phyloP scores from a whole-genome alignment of 768 basidiomycete species.

The Russula sp. region DNA sequence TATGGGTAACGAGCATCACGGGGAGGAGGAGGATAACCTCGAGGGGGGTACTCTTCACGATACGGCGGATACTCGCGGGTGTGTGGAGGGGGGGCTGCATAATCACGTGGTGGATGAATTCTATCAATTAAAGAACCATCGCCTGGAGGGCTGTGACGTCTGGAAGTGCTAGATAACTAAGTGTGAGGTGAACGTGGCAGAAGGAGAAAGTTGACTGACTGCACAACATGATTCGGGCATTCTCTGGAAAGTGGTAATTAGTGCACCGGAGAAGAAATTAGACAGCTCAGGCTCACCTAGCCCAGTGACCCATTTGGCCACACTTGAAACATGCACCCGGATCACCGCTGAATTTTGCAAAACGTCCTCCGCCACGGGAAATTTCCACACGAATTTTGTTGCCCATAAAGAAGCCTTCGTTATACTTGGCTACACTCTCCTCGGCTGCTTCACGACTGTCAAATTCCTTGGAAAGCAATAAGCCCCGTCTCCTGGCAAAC shows the following conservation, averaged over 20 bases:
- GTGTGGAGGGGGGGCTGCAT: constrained; percentile 36
- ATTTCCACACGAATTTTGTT: constrained; percentile 86
- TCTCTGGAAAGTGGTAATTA: constrained; percentile 41
- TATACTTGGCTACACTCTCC: constrained; percentile 80
- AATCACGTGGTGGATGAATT: constrained; percentile 46
- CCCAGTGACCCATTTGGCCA: constrained; percentile 83
- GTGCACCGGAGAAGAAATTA: constrained; percentile 2
- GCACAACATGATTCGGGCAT: constrained; percentile 50
- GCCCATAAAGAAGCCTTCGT: constrained; percentile 88
- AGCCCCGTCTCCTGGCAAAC: not conserved
- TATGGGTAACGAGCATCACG: constrained; percentile 56
- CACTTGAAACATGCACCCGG: constrained; percentile 87
- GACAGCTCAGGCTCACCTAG: constrained; percentile 47
- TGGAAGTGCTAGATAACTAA: constrained; percentile 33
- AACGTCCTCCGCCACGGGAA: constrained; percentile 76
- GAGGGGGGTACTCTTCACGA: constrained; percentile 48
- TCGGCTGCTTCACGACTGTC: constrained; percentile 74
- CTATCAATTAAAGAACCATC: constrained; percentile 54
- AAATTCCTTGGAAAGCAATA: constrained; percentile 54
- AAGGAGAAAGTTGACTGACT: constrained; percentile 35
- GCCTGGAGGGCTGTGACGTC: constrained; percentile 30
- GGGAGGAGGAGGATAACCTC: constrained; percentile 36
- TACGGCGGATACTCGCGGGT: constrained; percentile 35
- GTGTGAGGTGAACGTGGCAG: constrained; percentile 19
- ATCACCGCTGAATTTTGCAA: constrained; percentile 75